Percentiles rank a stretch among this genome's conserved stretches.
These are phyloP conservation scores for Hanseniaspora mollemarum DNA, from an alignment of 805 yeast species.

Conservation along the genomic window DNA sequence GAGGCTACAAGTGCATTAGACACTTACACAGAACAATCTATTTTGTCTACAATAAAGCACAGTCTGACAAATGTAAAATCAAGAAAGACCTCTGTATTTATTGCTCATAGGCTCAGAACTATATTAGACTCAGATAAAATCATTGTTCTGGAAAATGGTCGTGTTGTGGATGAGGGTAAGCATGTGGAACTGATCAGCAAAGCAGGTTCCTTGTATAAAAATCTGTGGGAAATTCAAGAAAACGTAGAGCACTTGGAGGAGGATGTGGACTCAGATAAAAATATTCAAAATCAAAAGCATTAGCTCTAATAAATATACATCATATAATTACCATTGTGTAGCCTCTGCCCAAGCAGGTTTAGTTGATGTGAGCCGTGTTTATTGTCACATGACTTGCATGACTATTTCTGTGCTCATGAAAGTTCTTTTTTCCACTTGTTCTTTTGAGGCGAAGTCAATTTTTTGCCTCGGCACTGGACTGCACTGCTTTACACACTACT, in stretches of 20 bases:
- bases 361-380: too few relatives aligned
- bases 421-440: too few relatives aligned
- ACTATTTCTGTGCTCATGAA: neutral
- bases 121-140: slow-evolving; percentile 91
- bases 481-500: too few relatives aligned
- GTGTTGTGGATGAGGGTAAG: slow-evolving; percentile 77
- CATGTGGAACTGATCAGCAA: slow-evolving; percentile 51
- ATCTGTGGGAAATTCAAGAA: slow-evolving; percentile 89
- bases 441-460: neutral
- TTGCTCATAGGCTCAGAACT: slow-evolving; percentile 89
- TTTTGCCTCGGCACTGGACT: too few relatives aligned
- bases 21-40: slow-evolving; percentile 85
- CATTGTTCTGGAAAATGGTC: slow-evolving; percentile 69
- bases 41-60: slow-evolving; percentile 59
- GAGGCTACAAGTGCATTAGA: slow-evolving; percentile 96
- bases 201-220: slow-evolving; percentile 54
- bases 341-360: too few relatives aligned
- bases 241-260: slow-evolving; percentile 43
- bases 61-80: slow-evolving; percentile 46
- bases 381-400: too few relatives aligned
- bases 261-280: slow-evolving; percentile 22
- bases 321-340: too few relatives aligned
- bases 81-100: slow-evolving; percentile 59
- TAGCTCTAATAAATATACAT: too few relatives aligned
- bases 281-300: too few relatives aligned